Evolutionary conservation across 768 basidiomycete species (phyloP).

Genomic region (Gloeopeniophorella convolvens): DNA sequence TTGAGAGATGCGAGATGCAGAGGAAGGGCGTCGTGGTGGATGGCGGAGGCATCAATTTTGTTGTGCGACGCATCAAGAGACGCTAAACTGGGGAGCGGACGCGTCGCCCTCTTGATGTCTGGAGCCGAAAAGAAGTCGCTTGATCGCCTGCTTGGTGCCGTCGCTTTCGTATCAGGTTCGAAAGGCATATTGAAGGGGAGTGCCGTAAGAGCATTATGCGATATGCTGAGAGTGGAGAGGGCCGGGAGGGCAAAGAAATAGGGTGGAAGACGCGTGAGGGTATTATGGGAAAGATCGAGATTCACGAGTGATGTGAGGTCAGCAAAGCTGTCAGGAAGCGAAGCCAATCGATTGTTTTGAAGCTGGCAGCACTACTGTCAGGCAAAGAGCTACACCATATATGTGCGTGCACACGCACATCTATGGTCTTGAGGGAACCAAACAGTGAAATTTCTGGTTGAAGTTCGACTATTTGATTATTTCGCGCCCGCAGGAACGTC

Average conservation of each 20-base stretch:
- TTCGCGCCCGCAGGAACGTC: conserved; percentile 67
- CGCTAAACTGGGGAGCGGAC: conserved; percentile 61
- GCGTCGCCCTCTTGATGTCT: conserved; percentile 51
- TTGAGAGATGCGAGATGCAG: conserved; percentile 49
- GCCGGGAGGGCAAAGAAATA: conserved; percentile 64
- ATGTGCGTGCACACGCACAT: conserved; percentile 43
- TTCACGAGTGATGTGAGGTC: conserved; percentile 61
- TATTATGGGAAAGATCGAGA: conserved; percentile 72
- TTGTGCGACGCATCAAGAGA: conserved; percentile 64
- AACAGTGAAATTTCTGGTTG: conserved; percentile 82
- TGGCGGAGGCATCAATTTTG: conserved; percentile 45
- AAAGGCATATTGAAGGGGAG: conserved; percentile 63
- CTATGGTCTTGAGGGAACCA: conserved; percentile 72
- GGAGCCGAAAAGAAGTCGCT: conserved; percentile 56
- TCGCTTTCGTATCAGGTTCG: conserved; percentile 20
- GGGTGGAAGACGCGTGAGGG: conserved; percentile 52
- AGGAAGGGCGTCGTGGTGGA: conserved; percentile 50
- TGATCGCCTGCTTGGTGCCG: conserved; percentile 29
- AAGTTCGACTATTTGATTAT: conserved; percentile 72
- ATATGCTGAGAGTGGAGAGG: conserved; percentile 59
- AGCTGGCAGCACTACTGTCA: conserved; percentile 39
- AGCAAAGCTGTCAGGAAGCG: conserved; percentile 58
- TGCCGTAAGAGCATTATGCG: conserved; percentile 57
- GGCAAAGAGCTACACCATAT: neutral
- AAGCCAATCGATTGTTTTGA: conserved; percentile 62